Evolutionary conservation across 1,284 basidiomycete species (phyloP), one percentile per base, ranked within the genome.

Genomic region (Agroathelia rolfsii): DNA sequence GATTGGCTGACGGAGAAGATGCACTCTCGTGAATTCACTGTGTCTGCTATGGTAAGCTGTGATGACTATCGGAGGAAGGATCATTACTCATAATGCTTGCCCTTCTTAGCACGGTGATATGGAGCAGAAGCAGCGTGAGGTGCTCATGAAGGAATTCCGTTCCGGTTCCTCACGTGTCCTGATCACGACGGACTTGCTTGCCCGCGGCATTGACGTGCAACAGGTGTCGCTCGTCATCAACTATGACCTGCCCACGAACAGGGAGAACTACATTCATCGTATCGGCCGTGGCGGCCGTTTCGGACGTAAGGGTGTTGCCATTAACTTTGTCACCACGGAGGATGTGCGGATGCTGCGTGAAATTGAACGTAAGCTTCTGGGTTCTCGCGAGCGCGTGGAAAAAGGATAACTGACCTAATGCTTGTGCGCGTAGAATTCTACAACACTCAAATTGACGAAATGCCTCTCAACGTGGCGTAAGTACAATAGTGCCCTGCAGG

Each of bases 81-180:
- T 42, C 39, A 37, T 47, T 41, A 40, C 39, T 40, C n/a, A n/a
- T 47, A 35, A 36, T 43, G 24, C 30, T 23, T 38, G 39, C 26
- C 23, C 20, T 31, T n/a, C 23, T 31, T 45, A 84, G 80, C 82
- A 86, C 68, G 89, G 88, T 46, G 90, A 94, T 61, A 94, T 94
- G 89, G 88, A 92, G 58, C 85, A 89, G 67, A 79, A 77, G 56
- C 81, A 89, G 61, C 86, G 90, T 49, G 89, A 95, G 60, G 81
- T 89, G 50, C 73, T 94, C 64, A 94, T 94, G 89, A 89, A 90
- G 65, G 89, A 94, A 66, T 95, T 95, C 84, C 83, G 88, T 46
- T 89, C 86, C 38, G 89, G 89, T 39, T 90, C 87, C 29, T 92
- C 87, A 48, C 86, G 89, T 61, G 88, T 95, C 46, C 68, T 95